Percentiles rank a stretch among this genome's conserved stretches.
These are phyloP conservation scores for Fusarium hainanense DNA, from an alignment of 2,329 filamentous ascomycete species.

Conservation along the genomic window DNA sequence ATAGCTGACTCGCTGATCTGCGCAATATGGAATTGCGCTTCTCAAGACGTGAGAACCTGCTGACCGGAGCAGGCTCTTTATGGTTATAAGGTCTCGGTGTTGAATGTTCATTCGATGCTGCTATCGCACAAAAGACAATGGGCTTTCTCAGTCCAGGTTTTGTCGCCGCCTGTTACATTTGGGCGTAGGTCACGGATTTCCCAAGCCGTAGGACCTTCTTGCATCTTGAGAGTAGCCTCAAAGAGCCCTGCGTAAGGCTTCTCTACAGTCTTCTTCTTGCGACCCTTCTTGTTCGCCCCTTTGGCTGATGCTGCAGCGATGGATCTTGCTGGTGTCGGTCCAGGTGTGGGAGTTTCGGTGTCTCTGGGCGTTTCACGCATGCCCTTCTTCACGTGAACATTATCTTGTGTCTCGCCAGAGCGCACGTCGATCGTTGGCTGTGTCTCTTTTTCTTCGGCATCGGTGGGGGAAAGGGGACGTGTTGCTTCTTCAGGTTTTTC, in stretches of 20 bases:
- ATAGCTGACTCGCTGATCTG: background rate
- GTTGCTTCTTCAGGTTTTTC: conserved; percentile 49
- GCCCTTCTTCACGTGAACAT: conserved; percentile 53
- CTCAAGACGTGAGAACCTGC: conserved; percentile 17
- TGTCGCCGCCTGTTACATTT: conserved; percentile 60
- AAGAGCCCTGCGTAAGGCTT: conserved; percentile 66
- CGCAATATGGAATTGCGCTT: conserved; percentile 12
- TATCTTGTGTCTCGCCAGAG: conserved; percentile 56
- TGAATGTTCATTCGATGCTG: conserved; percentile 55
- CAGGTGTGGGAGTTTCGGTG: conserved; percentile 49
- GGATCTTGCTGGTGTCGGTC: conserved; percentile 44
- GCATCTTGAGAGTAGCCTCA: conserved; percentile 61
- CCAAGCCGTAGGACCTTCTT: conserved; percentile 60
- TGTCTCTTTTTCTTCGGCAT: conserved; percentile 61
- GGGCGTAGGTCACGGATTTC: conserved; percentile 64
- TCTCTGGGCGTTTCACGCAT: conserved; percentile 47
- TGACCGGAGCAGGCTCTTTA: conserved; percentile 14
- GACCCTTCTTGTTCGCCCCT: conserved; percentile 49
- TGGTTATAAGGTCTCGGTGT: background rate
- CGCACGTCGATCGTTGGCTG: conserved; percentile 66
- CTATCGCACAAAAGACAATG: conserved; percentile 62
- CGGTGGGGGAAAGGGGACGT: conserved; percentile 63
- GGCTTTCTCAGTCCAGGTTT: conserved; percentile 63
- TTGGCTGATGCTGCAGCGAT: conserved; percentile 42
- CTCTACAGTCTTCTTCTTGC: conserved; percentile 54